Base-by-base conservation (phyloP, 345 rosid species). In the Cardamine chenopodiifolia region DNA sequence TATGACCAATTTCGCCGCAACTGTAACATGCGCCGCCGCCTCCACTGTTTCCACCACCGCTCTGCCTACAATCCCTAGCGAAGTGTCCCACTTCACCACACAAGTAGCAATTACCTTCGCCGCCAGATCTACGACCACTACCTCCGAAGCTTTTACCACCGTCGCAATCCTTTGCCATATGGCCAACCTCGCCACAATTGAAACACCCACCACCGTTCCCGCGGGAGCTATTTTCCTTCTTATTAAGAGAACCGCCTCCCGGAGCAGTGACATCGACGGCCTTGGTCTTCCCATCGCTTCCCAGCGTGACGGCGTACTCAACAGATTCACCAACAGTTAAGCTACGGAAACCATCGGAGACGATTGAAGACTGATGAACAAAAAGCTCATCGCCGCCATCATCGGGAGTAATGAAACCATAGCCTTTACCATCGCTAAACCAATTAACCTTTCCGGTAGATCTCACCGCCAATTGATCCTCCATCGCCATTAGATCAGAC, bases 351-450 rank as follows among this genome's bases (percentile, higher is more conserved):
- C 90, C 95, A 45, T 84, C 89, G 25, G 97, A 91, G 52, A 70
- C 70, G 76, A 91, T 86, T 26, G 87, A 76, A 22, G 90, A 77
- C 35, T 91, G 95, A 48, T 91, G 97, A 65, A 89, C 95, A 31
- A 91, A 89, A 52, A 91, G 84, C 78, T 89, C 95, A 0, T 85
- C 88, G 28, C 86, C 83, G 8, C 88, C 97, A 15, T 81, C 91
- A 29, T 84, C 87, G 19, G 97, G 90, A 62, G 81, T 78, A 64
- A 89, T 89, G 83, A 91, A 91, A 61, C 97, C 97, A 66, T 77
- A 89, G 2, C 97, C 93, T 68, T 87, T 91, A 31, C 44, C 26
- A 69, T 85, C 85, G 70, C 78, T 82, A 78, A 91, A 91, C 86
- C 85, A 82, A 19, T 82, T 77, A 12, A 91, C 97, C 18, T 73